These are phyloP conservation scores for Thinopyrum obtusiflorum DNA, from an alignment of 202 grass and related monocot species.

Conservation along the genomic window DNA sequence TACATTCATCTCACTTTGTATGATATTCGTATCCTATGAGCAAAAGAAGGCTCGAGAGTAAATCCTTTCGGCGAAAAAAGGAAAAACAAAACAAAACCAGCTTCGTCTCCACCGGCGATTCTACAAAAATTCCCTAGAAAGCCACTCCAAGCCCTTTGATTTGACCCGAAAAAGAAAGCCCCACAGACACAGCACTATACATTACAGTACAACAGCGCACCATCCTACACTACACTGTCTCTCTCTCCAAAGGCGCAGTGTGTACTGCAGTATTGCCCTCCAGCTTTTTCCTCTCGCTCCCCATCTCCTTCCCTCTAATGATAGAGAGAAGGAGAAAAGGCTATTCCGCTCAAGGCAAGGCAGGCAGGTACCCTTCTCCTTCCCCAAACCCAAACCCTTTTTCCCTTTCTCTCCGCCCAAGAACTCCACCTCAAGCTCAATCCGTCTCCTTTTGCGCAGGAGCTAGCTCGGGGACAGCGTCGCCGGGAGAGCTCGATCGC, in stretches of 20 bases:
- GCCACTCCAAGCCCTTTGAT: slow-evolving; percentile 40
- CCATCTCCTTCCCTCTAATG: slow-evolving; percentile 44
- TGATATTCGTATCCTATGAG: too few relatives aligned
- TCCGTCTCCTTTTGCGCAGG: slow-evolving; percentile 38
- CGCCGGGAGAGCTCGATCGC: slow-evolving; percentile 47
- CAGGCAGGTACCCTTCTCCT: background rate
- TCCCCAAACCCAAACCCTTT: slow-evolving; percentile 41
- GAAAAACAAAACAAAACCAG: slow-evolving; percentile 23
- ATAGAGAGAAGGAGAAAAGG: slow-evolving; percentile 39
- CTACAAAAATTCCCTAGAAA: slow-evolving; percentile 38
- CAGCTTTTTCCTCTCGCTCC: slow-evolving; percentile 45
- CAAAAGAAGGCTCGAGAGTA: background rate
- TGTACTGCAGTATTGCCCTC: slow-evolving; percentile 23
- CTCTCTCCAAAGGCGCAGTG: slow-evolving; percentile 36
- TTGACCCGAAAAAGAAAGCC: slow-evolving; percentile 55
- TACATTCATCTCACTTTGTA: too few relatives aligned
- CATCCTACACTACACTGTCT: slow-evolving; percentile 34
- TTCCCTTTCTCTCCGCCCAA: slow-evolving; percentile 47
- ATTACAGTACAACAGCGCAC: background rate
- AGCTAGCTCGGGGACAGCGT: slow-evolving; percentile 23
- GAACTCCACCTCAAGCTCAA: slow-evolving; percentile 36
- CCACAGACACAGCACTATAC: background rate
- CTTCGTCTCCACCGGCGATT: slow-evolving; percentile 25
- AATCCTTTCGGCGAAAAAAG: background rate
- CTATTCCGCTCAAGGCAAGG: slow-evolving; percentile 21